Evolutionary conservation across 73 alveolate species (phyloP).

Genomic region (Halteria grandinella): DNA sequence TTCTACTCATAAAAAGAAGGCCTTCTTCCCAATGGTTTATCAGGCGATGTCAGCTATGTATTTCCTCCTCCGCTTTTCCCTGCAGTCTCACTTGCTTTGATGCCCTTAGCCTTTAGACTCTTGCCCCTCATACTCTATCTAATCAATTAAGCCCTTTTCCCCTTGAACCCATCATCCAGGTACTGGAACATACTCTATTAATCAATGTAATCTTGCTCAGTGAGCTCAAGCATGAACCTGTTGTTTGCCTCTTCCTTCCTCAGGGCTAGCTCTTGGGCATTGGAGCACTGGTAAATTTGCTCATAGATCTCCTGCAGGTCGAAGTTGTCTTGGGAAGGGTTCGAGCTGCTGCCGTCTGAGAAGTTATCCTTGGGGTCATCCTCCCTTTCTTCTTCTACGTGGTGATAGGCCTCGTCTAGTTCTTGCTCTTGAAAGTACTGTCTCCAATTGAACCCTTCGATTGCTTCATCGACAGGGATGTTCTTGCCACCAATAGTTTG

Average conservation of each 20-base stretch:
- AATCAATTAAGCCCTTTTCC: neutral
- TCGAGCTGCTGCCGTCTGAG: conserved; percentile 52
- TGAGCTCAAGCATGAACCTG: neutral
- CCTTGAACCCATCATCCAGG: conserved; percentile 4
- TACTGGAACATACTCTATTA: neutral
- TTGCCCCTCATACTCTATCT: neutral
- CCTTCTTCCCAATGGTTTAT: too few species aligned
- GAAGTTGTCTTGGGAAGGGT: conserved; percentile 46
- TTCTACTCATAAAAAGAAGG: too few species aligned
- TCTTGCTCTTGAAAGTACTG: conserved; percentile 37
- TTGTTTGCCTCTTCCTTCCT: neutral
- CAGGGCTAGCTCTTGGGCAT: neutral
- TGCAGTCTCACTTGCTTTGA: neutral
- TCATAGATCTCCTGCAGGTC: conserved; percentile 35
- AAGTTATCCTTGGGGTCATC: conserved; percentile 27
- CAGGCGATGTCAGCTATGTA: too few species aligned
- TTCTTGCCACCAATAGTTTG: too few species aligned
- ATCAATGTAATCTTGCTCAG: neutral
- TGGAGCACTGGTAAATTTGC: conserved; percentile 2
- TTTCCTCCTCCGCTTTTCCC: too few species aligned
- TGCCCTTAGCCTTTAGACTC: neutral
- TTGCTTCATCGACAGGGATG: too few species aligned
- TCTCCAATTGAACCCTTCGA: conserved; percentile 61
- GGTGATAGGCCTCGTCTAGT: conserved; percentile 32
- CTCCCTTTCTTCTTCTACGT: conserved; percentile 30